These are phyloP conservation scores for Saccharum hybrid DNA, from an alignment of 202 grass and related monocot species.

Conservation along the genomic window DNA sequence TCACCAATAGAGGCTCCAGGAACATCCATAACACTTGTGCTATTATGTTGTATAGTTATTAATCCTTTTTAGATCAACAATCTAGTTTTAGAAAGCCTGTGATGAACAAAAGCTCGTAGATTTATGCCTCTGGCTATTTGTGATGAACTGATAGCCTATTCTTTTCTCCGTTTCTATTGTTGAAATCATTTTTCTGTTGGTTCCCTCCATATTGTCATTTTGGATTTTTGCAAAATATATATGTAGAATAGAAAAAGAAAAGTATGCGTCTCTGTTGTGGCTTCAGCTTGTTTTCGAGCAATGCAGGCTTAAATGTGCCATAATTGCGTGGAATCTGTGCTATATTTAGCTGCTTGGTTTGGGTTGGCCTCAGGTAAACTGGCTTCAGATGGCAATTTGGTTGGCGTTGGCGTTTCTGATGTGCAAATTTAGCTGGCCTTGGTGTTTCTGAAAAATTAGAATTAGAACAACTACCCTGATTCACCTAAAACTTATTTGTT, in stretches of 20 bases:
- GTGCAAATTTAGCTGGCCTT: background rate
- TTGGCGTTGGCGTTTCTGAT: background rate
- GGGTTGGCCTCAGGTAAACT: background rate
- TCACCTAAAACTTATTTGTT: background rate
- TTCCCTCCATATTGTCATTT: background rate
- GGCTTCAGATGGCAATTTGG: background rate
- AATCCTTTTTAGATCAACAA: too few relatives aligned
- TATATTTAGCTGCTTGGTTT: slow-evolving; percentile 11
- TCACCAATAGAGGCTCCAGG: too few relatives aligned
- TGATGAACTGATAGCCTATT: too few relatives aligned
- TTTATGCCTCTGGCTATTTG: too few relatives aligned
- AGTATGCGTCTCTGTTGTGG: background rate
- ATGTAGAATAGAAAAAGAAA: background rate
- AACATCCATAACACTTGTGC: too few relatives aligned
- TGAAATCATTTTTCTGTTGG: slow-evolving; percentile 1
- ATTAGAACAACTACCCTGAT: slow-evolving; percentile 31
- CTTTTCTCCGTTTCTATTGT: background rate
- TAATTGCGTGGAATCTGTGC: background rate
- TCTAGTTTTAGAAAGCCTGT: too few relatives aligned
- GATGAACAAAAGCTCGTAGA: too few relatives aligned
- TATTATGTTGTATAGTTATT: too few relatives aligned
- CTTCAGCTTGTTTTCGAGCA: slow-evolving; percentile 28
- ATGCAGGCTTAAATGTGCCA: slow-evolving; percentile 40
- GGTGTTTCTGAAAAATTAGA: background rate
- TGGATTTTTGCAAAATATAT: background rate